Percentiles rank a stretch among this genome's conserved stretches.
phyloP scores from a whole-genome alignment of 331 rosid genomes.

The Spiraea crenata region DNA sequence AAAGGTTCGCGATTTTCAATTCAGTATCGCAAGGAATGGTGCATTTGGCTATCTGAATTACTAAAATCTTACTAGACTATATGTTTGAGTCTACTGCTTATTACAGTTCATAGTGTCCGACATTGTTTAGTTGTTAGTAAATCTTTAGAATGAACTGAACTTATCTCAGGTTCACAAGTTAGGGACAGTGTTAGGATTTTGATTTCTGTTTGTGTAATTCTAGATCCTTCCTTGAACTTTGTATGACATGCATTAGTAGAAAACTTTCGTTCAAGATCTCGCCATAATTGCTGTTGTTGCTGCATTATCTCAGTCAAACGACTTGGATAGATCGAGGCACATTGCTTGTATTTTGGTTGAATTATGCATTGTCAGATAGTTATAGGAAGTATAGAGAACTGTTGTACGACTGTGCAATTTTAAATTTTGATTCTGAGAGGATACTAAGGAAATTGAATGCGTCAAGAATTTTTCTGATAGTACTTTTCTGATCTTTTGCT shows the following conservation, averaged over 20 bases:
- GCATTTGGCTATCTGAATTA: neutral
- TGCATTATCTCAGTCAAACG: neutral
- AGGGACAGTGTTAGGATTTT: neutral
- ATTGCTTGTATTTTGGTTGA: neutral
- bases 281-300: neutral
- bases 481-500: neutral
- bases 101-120: neutral
- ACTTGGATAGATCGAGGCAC: neutral
- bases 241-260: neutral
- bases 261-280: neutral
- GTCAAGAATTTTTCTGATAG: neutral
- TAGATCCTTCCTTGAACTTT: conserved; percentile 5
- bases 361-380: neutral
- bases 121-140: neutral
- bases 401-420: too few species aligned
- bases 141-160: neutral
- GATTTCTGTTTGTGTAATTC: conserved; percentile 4
- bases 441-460: neutral
- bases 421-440: too few species aligned
- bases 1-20: conserved; percentile 16
- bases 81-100: neutral
- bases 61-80: neutral
- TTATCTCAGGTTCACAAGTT: neutral
- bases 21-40: conserved; percentile 3
- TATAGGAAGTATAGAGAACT: neutral